Conservation (phyloP, 352 stramenopile genomes). For the Aphanomyces stellatus region DNA sequence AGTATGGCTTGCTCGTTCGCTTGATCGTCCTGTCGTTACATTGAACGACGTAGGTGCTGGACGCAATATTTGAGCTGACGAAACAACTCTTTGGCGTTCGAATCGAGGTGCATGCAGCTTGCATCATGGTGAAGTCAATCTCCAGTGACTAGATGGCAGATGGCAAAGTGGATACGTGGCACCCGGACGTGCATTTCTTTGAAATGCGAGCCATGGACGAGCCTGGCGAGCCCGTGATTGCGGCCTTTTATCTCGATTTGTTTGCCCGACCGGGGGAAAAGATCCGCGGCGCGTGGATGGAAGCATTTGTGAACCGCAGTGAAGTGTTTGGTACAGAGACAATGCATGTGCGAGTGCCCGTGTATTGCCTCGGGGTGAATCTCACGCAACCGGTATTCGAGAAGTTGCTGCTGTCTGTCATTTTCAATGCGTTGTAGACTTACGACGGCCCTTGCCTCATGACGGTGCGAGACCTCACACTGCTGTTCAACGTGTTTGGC, state of each 20-base stretch:
- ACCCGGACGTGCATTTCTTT: constrained; percentile 95
- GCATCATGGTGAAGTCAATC: too few relatives aligned
- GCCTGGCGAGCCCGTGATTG: constrained; percentile 64
- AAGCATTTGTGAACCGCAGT: constrained; percentile 91
- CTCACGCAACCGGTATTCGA: constrained; percentile 85
- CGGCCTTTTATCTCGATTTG: constrained; percentile 95
- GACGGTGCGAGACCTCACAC: constrained; percentile 97
- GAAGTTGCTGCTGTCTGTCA: too few relatives aligned
- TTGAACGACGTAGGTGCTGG: constrained; percentile 61
- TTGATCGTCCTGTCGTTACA: too few relatives aligned
- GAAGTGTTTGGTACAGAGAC: constrained; percentile 62
- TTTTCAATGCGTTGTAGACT: too few relatives aligned
- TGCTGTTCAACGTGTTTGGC: constrained; percentile 94
- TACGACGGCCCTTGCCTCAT: constrained; percentile 93
- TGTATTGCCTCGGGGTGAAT: constrained; percentile 98
- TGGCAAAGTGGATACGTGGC: constrained; percentile 77
- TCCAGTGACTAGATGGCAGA: too few relatives aligned
- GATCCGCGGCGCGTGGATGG: constrained; percentile 97
- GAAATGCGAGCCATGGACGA: constrained; percentile 77
- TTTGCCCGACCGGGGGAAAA: constrained; percentile 97
- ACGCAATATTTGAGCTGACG: constrained; percentile 93
- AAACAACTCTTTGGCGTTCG: constrained; percentile 91
- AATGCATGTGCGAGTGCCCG: constrained; percentile 73
- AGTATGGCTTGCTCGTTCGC: too few relatives aligned
- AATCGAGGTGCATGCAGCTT: too few relatives aligned